Conservation (phyloP, 352 stramenopile species). For the Phytopythium kandeliae region DNA sequence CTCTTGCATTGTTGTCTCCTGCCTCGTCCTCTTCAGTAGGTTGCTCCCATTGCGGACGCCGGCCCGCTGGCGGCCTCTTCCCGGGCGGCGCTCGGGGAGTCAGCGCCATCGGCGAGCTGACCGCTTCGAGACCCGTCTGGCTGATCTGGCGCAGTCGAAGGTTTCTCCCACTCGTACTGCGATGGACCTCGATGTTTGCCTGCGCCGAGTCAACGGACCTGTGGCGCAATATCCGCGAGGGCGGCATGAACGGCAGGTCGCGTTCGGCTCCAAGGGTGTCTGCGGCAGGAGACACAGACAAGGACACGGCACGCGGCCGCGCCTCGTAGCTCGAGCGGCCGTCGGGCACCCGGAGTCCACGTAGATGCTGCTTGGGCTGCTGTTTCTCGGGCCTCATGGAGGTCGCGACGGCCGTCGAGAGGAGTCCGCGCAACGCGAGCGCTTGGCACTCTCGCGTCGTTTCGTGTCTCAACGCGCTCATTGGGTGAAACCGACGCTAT, state of each 20-base stretch:
- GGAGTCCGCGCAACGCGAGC: not conserved
- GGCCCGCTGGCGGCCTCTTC: constrained; percentile 17
- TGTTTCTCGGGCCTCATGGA: not conserved
- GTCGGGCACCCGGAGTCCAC: not conserved
- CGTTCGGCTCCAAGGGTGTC: not conserved
- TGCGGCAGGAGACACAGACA: not conserved
- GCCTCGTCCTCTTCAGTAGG: constrained; percentile 4
- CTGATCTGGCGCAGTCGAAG: constrained; percentile 38
- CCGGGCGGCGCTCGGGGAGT: constrained; percentile 39
- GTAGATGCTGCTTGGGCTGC: not conserved
- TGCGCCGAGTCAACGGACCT: constrained; percentile 4
- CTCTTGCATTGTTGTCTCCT: constrained; percentile 10
- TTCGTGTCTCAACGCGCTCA: not conserved
- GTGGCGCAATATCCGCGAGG: not conserved
- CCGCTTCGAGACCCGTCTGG: constrained; percentile 18
- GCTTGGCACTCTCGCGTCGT: not conserved
- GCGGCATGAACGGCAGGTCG: not conserved
- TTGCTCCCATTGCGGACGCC: constrained; percentile 12
- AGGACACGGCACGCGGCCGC: not conserved
- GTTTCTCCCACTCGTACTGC: constrained; percentile 46
- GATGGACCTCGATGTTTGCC: constrained; percentile 34
- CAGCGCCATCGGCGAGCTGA: constrained; percentile 30
- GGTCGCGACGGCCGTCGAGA: not conserved
- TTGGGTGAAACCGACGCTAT: not conserved
- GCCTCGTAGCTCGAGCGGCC: not conserved